phyloP scores from a whole-genome alignment of 2,329 filamentous ascomycete genomes.

The Thelonectria olida region DNA sequence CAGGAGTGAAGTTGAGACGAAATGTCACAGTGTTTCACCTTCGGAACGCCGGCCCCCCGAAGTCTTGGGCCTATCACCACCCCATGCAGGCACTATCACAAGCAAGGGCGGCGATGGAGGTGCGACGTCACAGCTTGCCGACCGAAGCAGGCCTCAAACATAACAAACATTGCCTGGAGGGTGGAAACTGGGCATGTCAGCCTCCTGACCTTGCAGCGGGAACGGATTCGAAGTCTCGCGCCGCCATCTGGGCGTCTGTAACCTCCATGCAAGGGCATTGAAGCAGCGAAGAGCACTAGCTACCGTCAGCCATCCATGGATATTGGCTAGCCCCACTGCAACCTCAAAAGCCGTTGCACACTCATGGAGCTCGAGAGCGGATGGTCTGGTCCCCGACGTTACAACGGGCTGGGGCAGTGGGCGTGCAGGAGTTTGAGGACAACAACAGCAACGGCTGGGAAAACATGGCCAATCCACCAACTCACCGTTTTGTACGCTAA shows the following conservation, averaged over 20 bases:
- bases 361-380: conserved; percentile 13
- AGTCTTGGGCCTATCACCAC: conserved; percentile 7
- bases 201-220: too few relatives aligned
- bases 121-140: conserved; percentile 24
- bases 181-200: conserved; percentile 8
- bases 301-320: too few relatives aligned
- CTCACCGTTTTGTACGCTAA: background rate
- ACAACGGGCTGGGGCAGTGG: background rate
- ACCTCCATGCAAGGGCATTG: conserved; percentile 3
- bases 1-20: conserved; percentile 14
- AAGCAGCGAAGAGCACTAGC: conserved; percentile 10
- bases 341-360: conserved; percentile 18
- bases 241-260: too few relatives aligned
- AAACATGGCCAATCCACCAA: too few relatives aligned
- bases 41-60: conserved; percentile 4
- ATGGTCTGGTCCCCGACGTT: conserved; percentile 4
- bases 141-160: conserved; percentile 4
- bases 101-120: conserved; percentile 3
- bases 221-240: too few relatives aligned
- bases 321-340: background rate
- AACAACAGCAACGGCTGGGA: background rate
- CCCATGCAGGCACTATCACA: conserved; percentile 9
- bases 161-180: background rate
- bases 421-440: background rate
- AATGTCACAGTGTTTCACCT: conserved; percentile 20